Evolutionary conservation across 768 basidiomycete genomes (phyloP), one percentile per base, ranked within the genome.

Genomic region (Boletus fagicola): DNA sequence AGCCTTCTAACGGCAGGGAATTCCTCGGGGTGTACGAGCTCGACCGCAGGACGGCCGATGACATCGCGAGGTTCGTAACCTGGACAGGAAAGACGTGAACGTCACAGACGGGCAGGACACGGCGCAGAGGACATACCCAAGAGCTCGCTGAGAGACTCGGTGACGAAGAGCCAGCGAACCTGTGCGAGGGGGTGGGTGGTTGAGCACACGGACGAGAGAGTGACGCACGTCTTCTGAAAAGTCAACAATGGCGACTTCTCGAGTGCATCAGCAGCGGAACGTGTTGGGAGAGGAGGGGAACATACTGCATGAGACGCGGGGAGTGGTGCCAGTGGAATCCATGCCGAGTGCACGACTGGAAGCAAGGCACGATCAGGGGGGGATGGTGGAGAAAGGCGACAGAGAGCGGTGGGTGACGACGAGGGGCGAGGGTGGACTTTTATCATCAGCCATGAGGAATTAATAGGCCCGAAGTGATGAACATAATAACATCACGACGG

Each of bases 1-100:
- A 90, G 74, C 57, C 78, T 77, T 65, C 81, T 81, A n/a, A 87
- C 81, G 36, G 82, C 79, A 30, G 79, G 69, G 62, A 85, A 85
- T 68, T 92, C 90, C 51, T 92, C 90, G 2, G 90, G 90, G 68
- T 92, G 90, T 30, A 89, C 88, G 59, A 92, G 85, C 53, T 88
- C 83, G 44, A 91, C 75, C 3, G 86, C 88, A 4, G 88, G 81
- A 35, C 75, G 78, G 3, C 87, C 87, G 53, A 88, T 77, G 58
- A 91, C 78, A 63, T 92, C 90, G 51, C 77, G 75, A 9, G 88
- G 86, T 62, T 92, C 89, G 65, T 79, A 92, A 49, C 89, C 89
- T 91, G 65, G 22, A 24, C 35, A n/a, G 48, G 5, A 15, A 18
- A 26, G 8, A 44, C 18, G 30, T 62, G 44, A 54, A 20, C 10